phyloP scores from a whole-genome alignment of 1,284 basidiomycete genomes.

The Puccinia coronata region DNA sequence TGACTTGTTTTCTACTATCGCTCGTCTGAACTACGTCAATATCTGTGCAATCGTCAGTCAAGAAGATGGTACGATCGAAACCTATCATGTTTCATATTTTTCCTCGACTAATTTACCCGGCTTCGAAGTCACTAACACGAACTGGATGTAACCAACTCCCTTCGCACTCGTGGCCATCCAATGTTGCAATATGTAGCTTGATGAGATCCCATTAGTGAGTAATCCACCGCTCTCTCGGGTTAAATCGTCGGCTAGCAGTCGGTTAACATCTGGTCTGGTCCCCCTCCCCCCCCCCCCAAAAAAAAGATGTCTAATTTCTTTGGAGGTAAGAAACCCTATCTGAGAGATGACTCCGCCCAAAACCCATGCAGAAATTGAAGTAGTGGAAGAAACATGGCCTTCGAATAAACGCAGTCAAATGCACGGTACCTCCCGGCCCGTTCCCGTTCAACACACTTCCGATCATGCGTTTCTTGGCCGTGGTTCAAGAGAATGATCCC shows the following conservation, averaged over 20 bases:
- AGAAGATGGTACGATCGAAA: slow-evolving; percentile 9
- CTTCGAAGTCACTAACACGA: neutral
- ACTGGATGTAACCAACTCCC: too few relatives aligned
- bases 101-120: neutral
- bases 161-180: neutral
- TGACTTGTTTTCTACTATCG: neutral
- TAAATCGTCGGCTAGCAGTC: too few relatives aligned
- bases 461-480: slow-evolving; percentile 34
- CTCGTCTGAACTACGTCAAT: neutral
- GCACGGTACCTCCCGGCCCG: neutral
- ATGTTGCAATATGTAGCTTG: neutral
- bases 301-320: slow-evolving; percentile 34
- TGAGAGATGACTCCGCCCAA: too few relatives aligned
- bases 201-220: slow-evolving; percentile 28
- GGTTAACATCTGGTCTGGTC: too few relatives aligned
- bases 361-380: neutral
- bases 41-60: neutral
- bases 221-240: neutral
- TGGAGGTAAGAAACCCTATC: neutral
- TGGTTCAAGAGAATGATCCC: slow-evolving; percentile 17
- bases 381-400: neutral
- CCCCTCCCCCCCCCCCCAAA: too few relatives aligned
- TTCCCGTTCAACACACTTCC: slow-evolving; percentile 31
- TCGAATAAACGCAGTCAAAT: neutral
- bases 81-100: too few relatives aligned